These are phyloP conservation scores for Stagonosporopsis rhizophila DNA, from an alignment of 2,329 filamentous ascomycete genomes.

Conservation along the genomic window DNA sequence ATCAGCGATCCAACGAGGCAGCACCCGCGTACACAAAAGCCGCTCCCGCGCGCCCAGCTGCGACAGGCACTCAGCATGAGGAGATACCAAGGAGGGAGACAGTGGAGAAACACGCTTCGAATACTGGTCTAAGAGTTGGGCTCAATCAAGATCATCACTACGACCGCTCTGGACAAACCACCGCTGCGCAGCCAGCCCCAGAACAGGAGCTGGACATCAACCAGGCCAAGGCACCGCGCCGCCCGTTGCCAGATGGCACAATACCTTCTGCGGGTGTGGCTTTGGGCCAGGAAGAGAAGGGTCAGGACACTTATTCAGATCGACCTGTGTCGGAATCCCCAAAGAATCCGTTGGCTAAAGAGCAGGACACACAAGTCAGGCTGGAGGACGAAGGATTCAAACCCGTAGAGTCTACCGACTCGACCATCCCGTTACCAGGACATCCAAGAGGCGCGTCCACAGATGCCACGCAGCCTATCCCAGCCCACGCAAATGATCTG, in stretches of 20 bases:
- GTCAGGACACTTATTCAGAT: conserved; percentile 46
- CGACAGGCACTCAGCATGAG: conserved; percentile 28
- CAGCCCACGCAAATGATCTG: conserved; percentile 57
- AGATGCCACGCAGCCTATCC: conserved; percentile 62
- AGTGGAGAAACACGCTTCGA: conserved; percentile 28
- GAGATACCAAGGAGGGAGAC: conserved; percentile 43
- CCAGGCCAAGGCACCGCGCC: conserved; percentile 55
- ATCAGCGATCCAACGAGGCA: conserved; percentile 63
- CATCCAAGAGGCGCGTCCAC: conserved; percentile 42
- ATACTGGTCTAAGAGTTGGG: conserved; percentile 42
- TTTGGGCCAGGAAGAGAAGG: conserved; percentile 36
- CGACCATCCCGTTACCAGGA: conserved; percentile 52
- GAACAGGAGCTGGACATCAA: conserved; percentile 52
- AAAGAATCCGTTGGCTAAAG: conserved; percentile 45
- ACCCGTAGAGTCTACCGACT: conserved; percentile 49
- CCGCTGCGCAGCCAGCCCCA: conserved; percentile 46
- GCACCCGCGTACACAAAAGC: conserved; percentile 44
- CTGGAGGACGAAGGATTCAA: conserved; percentile 39
- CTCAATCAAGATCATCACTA: conserved; percentile 62
- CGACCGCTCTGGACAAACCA: conserved; percentile 52
- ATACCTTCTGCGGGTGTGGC: conserved; percentile 52
- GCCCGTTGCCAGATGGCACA: conserved; percentile 59
- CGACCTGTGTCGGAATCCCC: conserved; percentile 44
- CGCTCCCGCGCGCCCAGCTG: conserved; percentile 30
- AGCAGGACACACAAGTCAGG: conserved; percentile 24